Evolutionary conservation across 257 asterid species (phyloP), one percentile per base, ranked within the genome.

Genomic region (Ajuga chamaepitys): DNA sequence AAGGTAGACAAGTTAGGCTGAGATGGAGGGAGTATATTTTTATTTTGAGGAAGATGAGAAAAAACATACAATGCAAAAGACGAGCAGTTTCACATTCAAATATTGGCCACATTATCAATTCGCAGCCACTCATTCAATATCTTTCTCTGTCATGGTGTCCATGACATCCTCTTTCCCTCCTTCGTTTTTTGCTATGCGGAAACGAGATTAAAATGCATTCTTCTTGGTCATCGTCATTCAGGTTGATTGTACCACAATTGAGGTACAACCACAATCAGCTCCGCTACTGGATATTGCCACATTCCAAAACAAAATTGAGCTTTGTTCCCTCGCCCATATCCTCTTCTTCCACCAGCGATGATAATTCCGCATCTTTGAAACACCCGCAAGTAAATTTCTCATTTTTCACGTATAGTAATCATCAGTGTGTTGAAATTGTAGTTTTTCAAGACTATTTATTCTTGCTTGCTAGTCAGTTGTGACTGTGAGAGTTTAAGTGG

Each of bases 261-360:
- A 78, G 79, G 70, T 80, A 66, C 63, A 70, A 58, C 56, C 64
- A 72, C 62, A 77, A 58, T 9, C 75, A 72, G 69, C 77, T 77
- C 45, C 77, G 73, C 0, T 72, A 46, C 61, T 80, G 82, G 83
- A 79, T 78, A 21, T 70, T 82, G 32, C 82, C 88, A 24, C 82
- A 66, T 73, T 68, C 78, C 51, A 70, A 65, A 51, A 77, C 45
- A 62, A 86, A 78, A 41, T 41, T 72, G 73, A 79, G 71, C 77
- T 78, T 78, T 73, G 9, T 66, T 42, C 62, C 75, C 51, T 71
- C 76, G 4, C 77, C 80, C 1, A 66, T 81, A 64, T 79, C 72
- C 61, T 81, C 87, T 68, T 83, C 91, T 26, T 77, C 82, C 34
- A 61, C 68, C 76, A 71, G 56, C 44, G 82, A 77, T 37, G 93